Percentiles rank a stretch among this genome's conserved stretches.
phyloP scores from a whole-genome alignment of 208 protist genomes.

The Leishmania gerbilli region DNA sequence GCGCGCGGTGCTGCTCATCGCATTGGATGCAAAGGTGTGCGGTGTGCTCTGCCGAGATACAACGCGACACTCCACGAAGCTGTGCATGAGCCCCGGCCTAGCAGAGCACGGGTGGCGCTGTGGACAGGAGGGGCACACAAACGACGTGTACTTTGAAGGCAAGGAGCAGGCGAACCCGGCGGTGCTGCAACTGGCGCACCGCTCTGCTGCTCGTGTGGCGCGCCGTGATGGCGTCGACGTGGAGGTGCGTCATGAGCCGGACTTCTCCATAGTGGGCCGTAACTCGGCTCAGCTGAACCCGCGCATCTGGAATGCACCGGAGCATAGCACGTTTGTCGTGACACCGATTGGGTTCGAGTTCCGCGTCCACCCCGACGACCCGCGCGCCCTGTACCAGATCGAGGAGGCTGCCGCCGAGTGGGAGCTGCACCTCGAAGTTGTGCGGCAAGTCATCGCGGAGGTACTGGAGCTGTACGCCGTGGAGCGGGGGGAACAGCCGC shows the following conservation, averaged over 20 bases:
- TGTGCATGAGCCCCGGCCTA: slow-evolving; percentile 74
- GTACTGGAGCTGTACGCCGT: slow-evolving; percentile 88
- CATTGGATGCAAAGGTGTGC: slow-evolving; percentile 76
- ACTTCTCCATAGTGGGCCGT: slow-evolving; percentile 83
- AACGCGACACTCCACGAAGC: slow-evolving; percentile 62
- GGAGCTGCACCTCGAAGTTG: slow-evolving; percentile 76
- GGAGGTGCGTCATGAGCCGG: slow-evolving; percentile 65
- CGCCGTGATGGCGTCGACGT: slow-evolving; percentile 70
- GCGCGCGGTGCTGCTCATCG: slow-evolving; percentile 61
- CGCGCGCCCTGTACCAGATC: slow-evolving; percentile 76
- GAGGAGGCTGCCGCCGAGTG: slow-evolving; percentile 70
- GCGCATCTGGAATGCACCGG: slow-evolving; percentile 76
- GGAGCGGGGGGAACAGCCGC: slow-evolving; percentile 67
- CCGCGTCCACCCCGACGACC: slow-evolving; percentile 86
- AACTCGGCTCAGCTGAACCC: slow-evolving; percentile 59
- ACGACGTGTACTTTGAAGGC: slow-evolving; percentile 91
- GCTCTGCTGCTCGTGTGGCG: slow-evolving; percentile 50
- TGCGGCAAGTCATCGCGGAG: slow-evolving; percentile 83
- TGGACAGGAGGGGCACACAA: slow-evolving; percentile 76
- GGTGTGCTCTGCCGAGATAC: slow-evolving; percentile 74
- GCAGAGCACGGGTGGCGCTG: slow-evolving; percentile 87
- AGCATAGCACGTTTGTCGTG: slow-evolving; percentile 76
- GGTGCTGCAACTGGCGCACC: slow-evolving; percentile 53
- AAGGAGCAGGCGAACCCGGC: slow-evolving; percentile 77
- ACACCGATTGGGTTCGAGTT: slow-evolving; percentile 86